Evolutionary conservation across 2,329 filamentous ascomycete species (phyloP).

Genomic region (Colletotrichum sp.): DNA sequence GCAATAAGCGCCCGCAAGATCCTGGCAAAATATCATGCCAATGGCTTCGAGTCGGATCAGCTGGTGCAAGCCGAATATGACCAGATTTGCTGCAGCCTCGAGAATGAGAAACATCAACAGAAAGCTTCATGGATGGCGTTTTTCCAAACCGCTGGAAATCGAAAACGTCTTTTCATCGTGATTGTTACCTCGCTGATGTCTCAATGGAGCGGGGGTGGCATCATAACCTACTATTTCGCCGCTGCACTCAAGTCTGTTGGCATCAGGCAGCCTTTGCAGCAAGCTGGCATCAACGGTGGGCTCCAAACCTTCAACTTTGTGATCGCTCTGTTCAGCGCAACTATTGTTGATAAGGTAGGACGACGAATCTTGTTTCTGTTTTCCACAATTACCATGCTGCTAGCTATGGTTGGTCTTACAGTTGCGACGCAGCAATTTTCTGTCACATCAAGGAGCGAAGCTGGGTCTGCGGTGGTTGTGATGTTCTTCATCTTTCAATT

Average conservation of each 20-base stretch:
- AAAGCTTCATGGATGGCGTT: neutral
- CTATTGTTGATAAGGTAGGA: neutral
- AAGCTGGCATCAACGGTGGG: conserved; percentile 8
- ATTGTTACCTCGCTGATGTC: neutral
- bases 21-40: conserved; percentile 53
- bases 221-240: neutral
- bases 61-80: conserved; percentile 52
- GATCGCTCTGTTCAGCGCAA: neutral
- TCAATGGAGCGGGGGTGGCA: neutral
- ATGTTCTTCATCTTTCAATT: conserved; percentile 43
- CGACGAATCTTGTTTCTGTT: neutral
- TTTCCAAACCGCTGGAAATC: neutral
- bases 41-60: conserved; percentile 40
- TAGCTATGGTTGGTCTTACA: neutral
- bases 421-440: neutral
- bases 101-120: conserved; percentile 35
- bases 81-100: conserved; percentile 54
- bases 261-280: neutral
- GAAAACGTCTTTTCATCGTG: neutral
- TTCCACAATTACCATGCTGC: neutral
- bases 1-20: conserved; percentile 48
- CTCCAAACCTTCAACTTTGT: conserved; percentile 7
- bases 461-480: conserved; percentile 28
- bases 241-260: neutral
- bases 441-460: conserved; percentile 13